A percentile compares a stretch with the other conserved stretches of the same genome.
phyloP scores from a whole-genome alignment of 2,329 filamentous ascomycete genomes.

The Fusarium circinatum region DNA sequence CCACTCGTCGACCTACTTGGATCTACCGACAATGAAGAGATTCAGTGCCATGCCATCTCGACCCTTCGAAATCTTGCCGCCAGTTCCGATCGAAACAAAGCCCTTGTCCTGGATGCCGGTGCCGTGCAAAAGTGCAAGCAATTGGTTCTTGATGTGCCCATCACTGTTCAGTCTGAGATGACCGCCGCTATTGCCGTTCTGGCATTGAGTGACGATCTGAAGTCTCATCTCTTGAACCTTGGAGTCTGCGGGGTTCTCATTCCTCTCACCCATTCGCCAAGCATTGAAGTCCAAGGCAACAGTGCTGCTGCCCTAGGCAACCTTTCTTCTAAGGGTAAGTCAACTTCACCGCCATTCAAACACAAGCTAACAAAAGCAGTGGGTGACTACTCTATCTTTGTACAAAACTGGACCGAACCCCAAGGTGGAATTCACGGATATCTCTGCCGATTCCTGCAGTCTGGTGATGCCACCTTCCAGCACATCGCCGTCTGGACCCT shows the following conservation, averaged over 20 bases:
- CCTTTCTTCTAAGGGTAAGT: constrained; percentile 91
- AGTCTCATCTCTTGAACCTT: constrained; percentile 87
- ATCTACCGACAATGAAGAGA: constrained; percentile 97
- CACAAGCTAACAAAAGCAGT: constrained; percentile 63
- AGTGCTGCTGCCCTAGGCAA: constrained; percentile 96
- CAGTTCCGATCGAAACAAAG: constrained; percentile 97
- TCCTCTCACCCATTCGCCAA: constrained; percentile 91
- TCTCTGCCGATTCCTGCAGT: constrained; percentile 89
- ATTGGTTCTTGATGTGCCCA: constrained; percentile 88
- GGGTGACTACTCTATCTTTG: constrained; percentile 95
- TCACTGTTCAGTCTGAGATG: constrained; percentile 98
- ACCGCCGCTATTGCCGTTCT: constrained; percentile 98
- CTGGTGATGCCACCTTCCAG: constrained; percentile 96
- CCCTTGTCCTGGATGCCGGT: constrained; percentile 94
- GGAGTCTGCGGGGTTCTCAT: constrained; percentile 98
- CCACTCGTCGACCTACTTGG: constrained; percentile 93
- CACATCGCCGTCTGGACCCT: constrained; percentile 99
- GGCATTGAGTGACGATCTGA: constrained; percentile 94
- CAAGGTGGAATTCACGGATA: constrained; percentile 97
- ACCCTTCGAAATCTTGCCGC: constrained; percentile 95
- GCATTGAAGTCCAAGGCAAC: constrained; percentile 98
- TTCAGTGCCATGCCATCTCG: constrained; percentile 98
- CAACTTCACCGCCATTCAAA: background rate
- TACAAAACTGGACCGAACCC: constrained; percentile 92
- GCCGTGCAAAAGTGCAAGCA: constrained; percentile 99